Evolutionary conservation across 2,329 filamentous ascomycete species (phyloP).

Genomic region (Hypoxylon sp.): DNA sequence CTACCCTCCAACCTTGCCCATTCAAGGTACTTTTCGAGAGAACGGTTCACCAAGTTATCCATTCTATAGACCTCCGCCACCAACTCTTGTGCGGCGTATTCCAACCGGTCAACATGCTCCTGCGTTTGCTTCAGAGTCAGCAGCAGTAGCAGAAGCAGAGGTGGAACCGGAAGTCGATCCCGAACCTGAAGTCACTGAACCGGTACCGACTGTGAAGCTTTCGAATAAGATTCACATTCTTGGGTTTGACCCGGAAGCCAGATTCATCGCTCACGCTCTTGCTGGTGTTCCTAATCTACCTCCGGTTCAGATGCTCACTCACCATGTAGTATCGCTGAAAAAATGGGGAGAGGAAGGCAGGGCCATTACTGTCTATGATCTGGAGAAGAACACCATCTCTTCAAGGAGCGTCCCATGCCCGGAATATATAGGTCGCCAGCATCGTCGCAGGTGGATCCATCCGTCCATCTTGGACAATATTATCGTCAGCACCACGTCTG

Average conservation of each 20-base stretch:
- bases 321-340: slow-evolving; percentile 61
- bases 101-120: not conserved
- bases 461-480: slow-evolving; percentile 47
- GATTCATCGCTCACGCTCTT: slow-evolving; percentile 76
- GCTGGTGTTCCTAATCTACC: slow-evolving; percentile 70
- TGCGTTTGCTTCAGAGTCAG: slow-evolving; percentile 1
- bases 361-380: slow-evolving; percentile 62
- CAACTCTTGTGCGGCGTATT: not conserved
- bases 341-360: slow-evolving; percentile 64
- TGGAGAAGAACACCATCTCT: slow-evolving; percentile 56
- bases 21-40: slow-evolving; percentile 4
- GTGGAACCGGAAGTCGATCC: not conserved
- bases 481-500: slow-evolving; percentile 45
- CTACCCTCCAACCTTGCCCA: slow-evolving; percentile 27
- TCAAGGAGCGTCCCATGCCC: slow-evolving; percentile 47
- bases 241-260: slow-evolving; percentile 75
- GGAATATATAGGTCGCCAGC: slow-evolving; percentile 34
- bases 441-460: not conserved
- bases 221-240: slow-evolving; percentile 69
- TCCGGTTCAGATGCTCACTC: slow-evolving; percentile 75
- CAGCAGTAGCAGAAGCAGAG: slow-evolving; percentile 9
- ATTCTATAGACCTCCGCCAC: slow-evolving; percentile 38
- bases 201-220: slow-evolving; percentile 51
- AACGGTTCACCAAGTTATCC: slow-evolving; percentile 16
- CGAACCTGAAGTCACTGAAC: not conserved